Conservation (phyloP, 768 basidiomycete species). For the Cystoderma amianthinum region DNA sequence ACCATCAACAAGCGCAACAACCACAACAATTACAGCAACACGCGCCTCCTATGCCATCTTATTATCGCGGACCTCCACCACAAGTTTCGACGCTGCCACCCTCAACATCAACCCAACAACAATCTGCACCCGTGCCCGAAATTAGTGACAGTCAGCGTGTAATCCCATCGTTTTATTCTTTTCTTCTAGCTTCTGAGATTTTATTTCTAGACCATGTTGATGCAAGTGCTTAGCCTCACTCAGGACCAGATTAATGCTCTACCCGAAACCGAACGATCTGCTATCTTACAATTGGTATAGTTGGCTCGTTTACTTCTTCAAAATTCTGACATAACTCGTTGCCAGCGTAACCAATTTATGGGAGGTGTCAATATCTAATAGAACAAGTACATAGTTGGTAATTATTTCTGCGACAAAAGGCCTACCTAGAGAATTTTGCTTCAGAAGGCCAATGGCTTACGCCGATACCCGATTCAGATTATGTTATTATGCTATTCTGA, state of each 20-base stretch:
- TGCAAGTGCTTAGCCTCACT: conserved; percentile 80
- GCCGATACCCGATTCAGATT: too few relatives aligned
- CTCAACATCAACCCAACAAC: too few relatives aligned
- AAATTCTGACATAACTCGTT: background rate
- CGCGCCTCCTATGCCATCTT: conserved; percentile 25
- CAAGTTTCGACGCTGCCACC: conserved; percentile 18
- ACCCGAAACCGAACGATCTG: conserved; percentile 69
- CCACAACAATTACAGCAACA: conserved; percentile 14
- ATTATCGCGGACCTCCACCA: conserved; percentile 25
- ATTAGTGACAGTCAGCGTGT: conserved; percentile 48
- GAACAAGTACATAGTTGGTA: too few relatives aligned
- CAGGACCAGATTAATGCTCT: conserved; percentile 79
- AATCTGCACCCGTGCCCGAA: conserved; percentile 25
- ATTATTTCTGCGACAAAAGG: background rate
- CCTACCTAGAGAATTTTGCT: too few relatives aligned
- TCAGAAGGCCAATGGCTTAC: too few relatives aligned
- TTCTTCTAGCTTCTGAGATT: too few relatives aligned
- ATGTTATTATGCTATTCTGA: too few relatives aligned
- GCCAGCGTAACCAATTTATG: conserved; percentile 33
- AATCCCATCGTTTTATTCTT: too few relatives aligned
- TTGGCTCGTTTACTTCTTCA: background rate
- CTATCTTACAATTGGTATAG: conserved; percentile 76
- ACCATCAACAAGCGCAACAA: conserved; percentile 22
- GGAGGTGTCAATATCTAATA: conserved; percentile 16
- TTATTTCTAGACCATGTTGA: conserved; percentile 58